Conservation (phyloP, 225 moss, liverwort and hornwort species). For the Physcomitrellopsis africana region DNA sequence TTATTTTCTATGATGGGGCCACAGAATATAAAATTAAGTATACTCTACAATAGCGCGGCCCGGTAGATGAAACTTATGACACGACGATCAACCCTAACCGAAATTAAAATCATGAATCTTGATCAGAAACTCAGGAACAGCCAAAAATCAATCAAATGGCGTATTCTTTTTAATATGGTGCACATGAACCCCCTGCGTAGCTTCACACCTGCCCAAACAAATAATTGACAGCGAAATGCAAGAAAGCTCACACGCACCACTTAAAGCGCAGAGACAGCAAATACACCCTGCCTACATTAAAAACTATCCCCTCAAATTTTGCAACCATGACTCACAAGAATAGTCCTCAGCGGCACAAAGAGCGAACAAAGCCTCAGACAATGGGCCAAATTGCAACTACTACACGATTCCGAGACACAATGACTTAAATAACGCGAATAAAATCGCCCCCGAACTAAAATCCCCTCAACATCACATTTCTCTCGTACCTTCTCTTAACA, state of each 20-base stretch:
- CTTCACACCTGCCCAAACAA: background rate
- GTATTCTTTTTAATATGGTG: background rate
- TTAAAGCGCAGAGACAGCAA: background rate
- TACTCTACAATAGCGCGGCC: background rate
- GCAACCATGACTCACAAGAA: too few species aligned
- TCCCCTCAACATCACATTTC: background rate
- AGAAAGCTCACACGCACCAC: background rate
- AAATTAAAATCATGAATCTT: background rate
- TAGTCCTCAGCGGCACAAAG: too few species aligned
- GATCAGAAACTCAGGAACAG: background rate
- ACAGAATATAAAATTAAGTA: background rate
- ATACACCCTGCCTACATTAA: background rate
- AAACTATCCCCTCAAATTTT: too few species aligned
- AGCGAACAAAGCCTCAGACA: too few species aligned
- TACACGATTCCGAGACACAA: background rate
- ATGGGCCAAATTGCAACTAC: background rate
- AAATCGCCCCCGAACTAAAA: background rate
- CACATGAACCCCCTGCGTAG: background rate
- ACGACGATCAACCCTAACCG: background rate
- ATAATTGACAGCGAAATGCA: background rate
- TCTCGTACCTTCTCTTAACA: background rate
- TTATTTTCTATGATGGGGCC: too few species aligned
- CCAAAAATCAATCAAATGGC: background rate
- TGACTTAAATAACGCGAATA: background rate
- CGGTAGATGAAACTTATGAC: background rate